phyloP scores from a whole-genome alignment of 1,284 basidiomycete species.

The Ceratobasidium sp. region DNA sequence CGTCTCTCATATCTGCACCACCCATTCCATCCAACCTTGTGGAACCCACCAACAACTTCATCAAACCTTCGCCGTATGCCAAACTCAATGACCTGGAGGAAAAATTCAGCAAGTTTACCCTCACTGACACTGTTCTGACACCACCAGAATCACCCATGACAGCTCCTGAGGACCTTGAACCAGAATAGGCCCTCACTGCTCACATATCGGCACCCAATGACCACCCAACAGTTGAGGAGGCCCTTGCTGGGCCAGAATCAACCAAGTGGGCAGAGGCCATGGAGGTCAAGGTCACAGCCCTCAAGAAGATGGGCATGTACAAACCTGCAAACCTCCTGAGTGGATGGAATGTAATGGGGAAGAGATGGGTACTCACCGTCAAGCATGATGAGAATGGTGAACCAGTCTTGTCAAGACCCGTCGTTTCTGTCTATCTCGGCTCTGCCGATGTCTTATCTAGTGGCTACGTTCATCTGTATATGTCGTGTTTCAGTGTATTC shows the following conservation, averaged over 20 bases:
- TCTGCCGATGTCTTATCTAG: too few species aligned
- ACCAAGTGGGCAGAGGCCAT: background rate
- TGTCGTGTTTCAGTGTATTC: too few species aligned
- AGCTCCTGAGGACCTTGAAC: background rate
- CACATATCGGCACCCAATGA: background rate
- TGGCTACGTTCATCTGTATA: too few species aligned
- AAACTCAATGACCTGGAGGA: background rate
- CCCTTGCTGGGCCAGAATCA: background rate
- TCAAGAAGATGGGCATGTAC: background rate
- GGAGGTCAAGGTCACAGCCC: background rate
- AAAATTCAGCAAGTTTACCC: background rate
- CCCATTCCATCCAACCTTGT: background rate
- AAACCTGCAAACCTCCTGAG: background rate
- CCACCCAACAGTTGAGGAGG: background rate
- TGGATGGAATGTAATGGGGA: background rate
- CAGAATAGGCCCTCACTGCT: background rate
- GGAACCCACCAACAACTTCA: background rate
- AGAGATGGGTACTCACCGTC: background rate
- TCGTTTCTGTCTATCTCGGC: too few species aligned
- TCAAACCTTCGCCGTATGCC: background rate
- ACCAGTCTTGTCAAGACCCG: too few species aligned
- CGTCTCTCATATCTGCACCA: background rate
- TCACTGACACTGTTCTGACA: background rate
- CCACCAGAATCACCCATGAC: background rate
- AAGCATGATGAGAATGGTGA: background rate